Base-by-base conservation (phyloP, 805 yeast genomes). In the Starmerella potacharoeniae region DNA sequence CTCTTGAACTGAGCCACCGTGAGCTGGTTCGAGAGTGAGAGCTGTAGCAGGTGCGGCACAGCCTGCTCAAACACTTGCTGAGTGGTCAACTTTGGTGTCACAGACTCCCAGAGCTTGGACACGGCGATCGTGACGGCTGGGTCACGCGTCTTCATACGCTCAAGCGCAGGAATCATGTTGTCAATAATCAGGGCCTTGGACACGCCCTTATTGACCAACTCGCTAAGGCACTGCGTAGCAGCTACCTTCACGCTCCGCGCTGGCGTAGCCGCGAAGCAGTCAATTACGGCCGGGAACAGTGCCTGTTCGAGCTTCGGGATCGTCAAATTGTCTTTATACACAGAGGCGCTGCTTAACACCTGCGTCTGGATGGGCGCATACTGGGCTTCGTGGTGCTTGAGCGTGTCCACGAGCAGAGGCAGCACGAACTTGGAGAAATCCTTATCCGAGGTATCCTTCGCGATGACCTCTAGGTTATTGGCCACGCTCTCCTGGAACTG, bases 181-280 rank as follows among this genome's bases (percentile, higher is more conserved):
- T 91, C 97, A 37, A 76, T 75, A 36, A 89, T 78, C 2, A 85
- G 78, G 52, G 79, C 77, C 60, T 80, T 81, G 62, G 90, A 96
- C 52, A 89, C 75, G 17, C 57, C 58, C 35, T 54, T 41, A 9
- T 49, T 31, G 2, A 62, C 54, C 48, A 62, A 54, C 6, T 48
- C 54, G n/a, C 39, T 30, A 16, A 62, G 52, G 14, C 55, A 46
- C 35, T 53, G 40, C 4, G 61, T 57, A 9, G 62, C 54, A 13
- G 65, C 75, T 16, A 84, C 72, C 64, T 93, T 91, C 31, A 93
- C 84, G 5, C 85, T 80, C 36, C 90, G 73, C 33, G 93, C 80
- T 0, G 90, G 86, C 0, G 98, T 93, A 46, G 87, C 84, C 40
- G 88, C 78, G 69, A 91, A 93, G 7, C 87, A 76, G 46, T 75